Base-by-base conservation (phyloP, 805 yeast genomes). In the Ogataea trehalophila region DNA sequence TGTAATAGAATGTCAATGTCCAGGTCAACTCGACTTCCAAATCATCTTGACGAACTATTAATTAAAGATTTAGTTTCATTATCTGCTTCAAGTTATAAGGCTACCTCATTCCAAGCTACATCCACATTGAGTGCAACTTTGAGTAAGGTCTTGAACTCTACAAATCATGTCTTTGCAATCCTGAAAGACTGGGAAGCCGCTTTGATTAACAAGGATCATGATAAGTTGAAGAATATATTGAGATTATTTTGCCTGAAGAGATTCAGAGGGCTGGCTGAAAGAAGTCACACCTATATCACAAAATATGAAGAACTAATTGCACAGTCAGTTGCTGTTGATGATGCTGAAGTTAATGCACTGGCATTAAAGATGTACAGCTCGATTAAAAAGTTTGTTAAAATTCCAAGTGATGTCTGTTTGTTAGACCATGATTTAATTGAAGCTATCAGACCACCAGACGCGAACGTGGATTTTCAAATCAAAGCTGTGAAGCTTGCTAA, bases 31-130 rank as follows among this genome's bases (percentile, higher is more conserved):
- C 74, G 96, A 51, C 69, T 81, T 6, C 87, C 87, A 57, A 77
- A 88, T 0, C 76, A 74, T 7, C 60, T 84, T 9, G 97, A 90
- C 52, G 76, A 72, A 46, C 45, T 70, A 2, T 65, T 94, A 36
- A 63, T 94, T 37, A 73, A 71, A 42, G 95, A 89, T 61, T 70
- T 91, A 8, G 79, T 86, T 14, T 63, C 68, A 13, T 62, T 86
- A 20, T 73, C 91, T 0, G 74, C 85, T 8, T 87, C 96, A 0
- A 72, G 83, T 0, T 92, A 87, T 59, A 69, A 83, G 0, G 81
- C 81, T 4, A 78, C 87, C n/a, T 76, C 89, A 1, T 70, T 74
- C 9, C 77, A 83, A 18, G 95, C 96, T 0, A 88, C 85, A 46
- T 64, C 76, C 0, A 77, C 85, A 2, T 66, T 94, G 47, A 75